Conservation (phyloP, 345 rosid genomes). For the Angophora floribunda region DNA sequence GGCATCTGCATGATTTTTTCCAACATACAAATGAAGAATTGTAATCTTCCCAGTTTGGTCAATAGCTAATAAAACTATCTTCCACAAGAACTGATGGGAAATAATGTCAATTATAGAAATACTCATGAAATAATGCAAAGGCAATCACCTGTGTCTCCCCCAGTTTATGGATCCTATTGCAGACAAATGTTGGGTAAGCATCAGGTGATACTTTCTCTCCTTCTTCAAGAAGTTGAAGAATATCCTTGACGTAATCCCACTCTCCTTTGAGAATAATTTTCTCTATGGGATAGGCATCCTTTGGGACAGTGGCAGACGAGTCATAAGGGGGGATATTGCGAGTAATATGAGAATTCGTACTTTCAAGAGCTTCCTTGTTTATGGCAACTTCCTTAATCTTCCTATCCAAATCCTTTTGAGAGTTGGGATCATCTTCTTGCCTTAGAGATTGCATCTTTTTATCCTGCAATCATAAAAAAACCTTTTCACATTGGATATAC, state of each 20-base stretch:
- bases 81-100: neutral
- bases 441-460: constrained; percentile 29
- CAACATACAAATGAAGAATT: neutral
- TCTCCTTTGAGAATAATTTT: constrained; percentile 61
- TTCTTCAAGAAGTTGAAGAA: constrained; percentile 23
- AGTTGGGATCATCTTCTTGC: constrained; percentile 42
- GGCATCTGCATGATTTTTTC: neutral
- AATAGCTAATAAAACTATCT: neutral
- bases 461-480: constrained; percentile 26
- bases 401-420: constrained; percentile 27
- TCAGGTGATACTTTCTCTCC: constrained; percentile 15
- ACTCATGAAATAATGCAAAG: neutral
- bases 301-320: constrained; percentile 38
- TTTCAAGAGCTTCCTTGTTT: constrained; percentile 53
- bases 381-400: constrained; percentile 29
- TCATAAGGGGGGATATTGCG: constrained; percentile 75
- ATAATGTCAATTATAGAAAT: neutral
- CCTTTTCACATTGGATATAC: neutral
- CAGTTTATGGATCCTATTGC: constrained; percentile 58
- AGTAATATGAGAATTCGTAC: constrained; percentile 18
- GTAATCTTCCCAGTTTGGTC: neutral
- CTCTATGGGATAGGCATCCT: constrained; percentile 68
- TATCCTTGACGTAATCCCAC: constrained; percentile 57
- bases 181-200: constrained; percentile 54
- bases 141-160: constrained; percentile 35